Evolutionary conservation across 371 early-diverging fungal species (phyloP).

Genomic region (Sanchytrium tribonematis): DNA sequence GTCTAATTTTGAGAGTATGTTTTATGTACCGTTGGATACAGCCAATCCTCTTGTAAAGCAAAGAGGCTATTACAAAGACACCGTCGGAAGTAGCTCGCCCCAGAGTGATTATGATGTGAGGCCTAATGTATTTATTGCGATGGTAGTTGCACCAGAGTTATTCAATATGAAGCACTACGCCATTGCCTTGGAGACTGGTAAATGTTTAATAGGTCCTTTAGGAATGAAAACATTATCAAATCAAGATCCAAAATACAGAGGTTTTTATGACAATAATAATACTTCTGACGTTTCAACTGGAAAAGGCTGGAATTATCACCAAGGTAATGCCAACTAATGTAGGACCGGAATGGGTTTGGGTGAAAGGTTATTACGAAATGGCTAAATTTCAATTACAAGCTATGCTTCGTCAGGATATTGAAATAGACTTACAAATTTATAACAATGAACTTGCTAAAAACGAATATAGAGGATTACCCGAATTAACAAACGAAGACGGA

Average conservation of each 20-base stretch:
- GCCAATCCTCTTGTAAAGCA: slow-evolving; percentile 43
- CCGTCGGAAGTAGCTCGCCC: slow-evolving; percentile 30
- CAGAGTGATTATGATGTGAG: slow-evolving; percentile 72
- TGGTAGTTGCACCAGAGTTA: slow-evolving; percentile 73
- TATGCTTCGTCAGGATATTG: slow-evolving; percentile 7
- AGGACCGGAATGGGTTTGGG: slow-evolving; percentile 83
- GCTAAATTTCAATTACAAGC: slow-evolving; percentile 49
- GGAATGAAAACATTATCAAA: slow-evolving; percentile 84
- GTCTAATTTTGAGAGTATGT: slow-evolving; percentile 21
- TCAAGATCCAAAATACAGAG: slow-evolving; percentile 53
- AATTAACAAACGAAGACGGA: slow-evolving; percentile 70
- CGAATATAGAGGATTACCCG: slow-evolving; percentile 45
- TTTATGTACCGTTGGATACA: slow-evolving; percentile 24
- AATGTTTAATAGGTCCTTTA: slow-evolving; percentile 48
- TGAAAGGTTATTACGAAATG: slow-evolving; percentile 52
- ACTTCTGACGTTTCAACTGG: slow-evolving; percentile 57
- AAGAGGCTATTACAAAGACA: slow-evolving; percentile 87
- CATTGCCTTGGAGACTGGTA: slow-evolving; percentile 29
- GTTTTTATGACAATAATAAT: slow-evolving; percentile 63
- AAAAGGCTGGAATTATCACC: slow-evolving; percentile 87
- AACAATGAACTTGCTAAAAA: slow-evolving; percentile 6
- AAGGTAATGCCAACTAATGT: slow-evolving; percentile 35
- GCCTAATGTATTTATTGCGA: slow-evolving; percentile 66
- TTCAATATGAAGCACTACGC: slow-evolving; percentile 45
- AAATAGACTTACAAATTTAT: not conserved